phyloP scores from a whole-genome alignment of 495 filamentous ascomycete species.

The Aspergillus baeticus region DNA sequence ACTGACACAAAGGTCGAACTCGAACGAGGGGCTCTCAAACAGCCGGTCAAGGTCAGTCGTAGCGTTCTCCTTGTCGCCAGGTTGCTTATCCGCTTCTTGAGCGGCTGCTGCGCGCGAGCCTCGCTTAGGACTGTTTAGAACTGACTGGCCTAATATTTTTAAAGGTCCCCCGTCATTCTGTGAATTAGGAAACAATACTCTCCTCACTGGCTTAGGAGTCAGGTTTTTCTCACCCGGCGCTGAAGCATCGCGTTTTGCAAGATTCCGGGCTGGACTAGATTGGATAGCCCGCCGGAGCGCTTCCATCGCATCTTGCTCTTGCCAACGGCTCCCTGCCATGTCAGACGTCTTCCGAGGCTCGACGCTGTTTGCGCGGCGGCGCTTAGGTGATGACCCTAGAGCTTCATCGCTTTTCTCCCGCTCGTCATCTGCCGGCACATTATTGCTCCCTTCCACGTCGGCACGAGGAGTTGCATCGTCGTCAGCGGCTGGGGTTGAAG shows the following conservation, averaged over 20 bases:
- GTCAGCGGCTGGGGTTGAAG: slow-evolving; percentile 40
- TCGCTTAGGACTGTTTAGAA: slow-evolving; percentile 55
- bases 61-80: slow-evolving; percentile 51
- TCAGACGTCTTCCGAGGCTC: slow-evolving; percentile 36
- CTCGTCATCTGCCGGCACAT: slow-evolving; percentile 16
- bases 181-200: slow-evolving; percentile 70
- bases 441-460: slow-evolving; percentile 23
- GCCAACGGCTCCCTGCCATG: slow-evolving; percentile 31
- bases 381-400: slow-evolving; percentile 33
- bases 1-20: slow-evolving; percentile 55
- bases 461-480: slow-evolving; percentile 36
- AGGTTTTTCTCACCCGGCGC: slow-evolving; percentile 54
- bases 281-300: slow-evolving; percentile 64
- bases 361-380: slow-evolving; percentile 40
- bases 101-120: slow-evolving; percentile 38
- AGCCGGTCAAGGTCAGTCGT: slow-evolving; percentile 54
- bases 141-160: slow-evolving; percentile 58
- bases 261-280: slow-evolving; percentile 67
- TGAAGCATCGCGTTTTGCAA: slow-evolving; percentile 64
- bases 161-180: slow-evolving; percentile 55
- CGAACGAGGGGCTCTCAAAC: slow-evolving; percentile 51
- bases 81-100: slow-evolving; percentile 31
- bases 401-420: slow-evolving; percentile 27
- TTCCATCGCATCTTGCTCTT: slow-evolving; percentile 54
- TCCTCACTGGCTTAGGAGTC: slow-evolving; percentile 63